Evolutionary conservation across 129 eudicot species (phyloP), one percentile per base, ranked within the genome.

Genomic region (Lonicera japonica): DNA sequence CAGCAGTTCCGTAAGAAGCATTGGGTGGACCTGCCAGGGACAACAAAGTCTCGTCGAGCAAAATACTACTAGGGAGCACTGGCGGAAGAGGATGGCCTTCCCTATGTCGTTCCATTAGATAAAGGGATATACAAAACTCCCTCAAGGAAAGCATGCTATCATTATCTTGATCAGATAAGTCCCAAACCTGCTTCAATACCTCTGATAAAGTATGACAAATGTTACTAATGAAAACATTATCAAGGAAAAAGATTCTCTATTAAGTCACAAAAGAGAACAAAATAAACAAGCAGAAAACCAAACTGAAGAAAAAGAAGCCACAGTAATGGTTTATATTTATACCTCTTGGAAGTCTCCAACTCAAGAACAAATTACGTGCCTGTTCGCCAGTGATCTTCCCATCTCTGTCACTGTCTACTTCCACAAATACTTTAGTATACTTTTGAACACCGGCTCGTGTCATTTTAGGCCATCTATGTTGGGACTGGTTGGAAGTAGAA

Each of bases 291-390:
- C 8, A 23, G 2, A 24, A 8, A 18, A 52, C 29, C 12, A 24
- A 14, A 25, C 15, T 4, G 5, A 0, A 5, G 19, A 29, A 5
- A 57, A 5, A 59, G 23, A 63, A 47, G 40, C 5, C 41, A 47
- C 24, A 48, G 29, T n/a, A n/a, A n/a, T n/a, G n/a, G n/a, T 9
- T 6, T 23, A 21, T 15, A 21, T 24, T 4, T 9, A 19, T 80
- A 87, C 98, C 98, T 82, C 90, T 80, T 62, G 98, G 98, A 54
- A 92, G 79, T 74, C 88, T 92, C 98, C 98, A 92, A 72, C 96
- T 92, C 74, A 87, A 73, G 71, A 92, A 92, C 38, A 92, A 72
- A 72, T 77, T 80, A 15, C 91, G 88, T 11, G 98, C 98, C 77
- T 92, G 86, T 51, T 82, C 88, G 68, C 98, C 96, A 50, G 88